These are phyloP conservation scores for Hygrophorus russula DNA, from an alignment of 768 basidiomycete species.

Conservation along the genomic window DNA sequence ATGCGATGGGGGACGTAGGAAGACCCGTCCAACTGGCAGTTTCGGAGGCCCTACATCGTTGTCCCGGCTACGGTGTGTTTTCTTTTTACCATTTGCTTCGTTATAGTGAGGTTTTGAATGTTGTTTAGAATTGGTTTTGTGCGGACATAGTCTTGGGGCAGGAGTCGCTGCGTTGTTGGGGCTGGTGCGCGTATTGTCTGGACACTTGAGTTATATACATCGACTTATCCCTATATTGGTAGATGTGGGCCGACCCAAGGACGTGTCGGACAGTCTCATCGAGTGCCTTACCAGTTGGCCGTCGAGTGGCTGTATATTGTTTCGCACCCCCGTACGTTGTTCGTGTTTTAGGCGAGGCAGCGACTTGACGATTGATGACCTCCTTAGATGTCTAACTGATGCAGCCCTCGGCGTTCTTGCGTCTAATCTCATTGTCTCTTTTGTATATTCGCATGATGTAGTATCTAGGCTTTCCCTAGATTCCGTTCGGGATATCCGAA, in stretches of 20 bases:
- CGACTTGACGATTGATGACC: background rate
- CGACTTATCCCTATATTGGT: constrained; percentile 5
- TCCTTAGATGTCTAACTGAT: constrained; percentile 48
- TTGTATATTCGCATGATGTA: constrained; percentile 76
- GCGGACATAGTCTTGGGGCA: constrained; percentile 78
- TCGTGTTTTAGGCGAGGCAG: background rate
- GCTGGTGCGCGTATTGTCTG: constrained; percentile 33
- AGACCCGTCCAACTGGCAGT: constrained; percentile 73
- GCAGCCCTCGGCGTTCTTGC: constrained; percentile 48
- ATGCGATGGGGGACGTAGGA: constrained; percentile 64
- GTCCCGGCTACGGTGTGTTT: constrained; percentile 60
- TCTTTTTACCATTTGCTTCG: constrained; percentile 2
- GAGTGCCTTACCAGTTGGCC: constrained; percentile 57
- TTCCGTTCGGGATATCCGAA: constrained; percentile 62
- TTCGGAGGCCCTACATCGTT: constrained; percentile 52
- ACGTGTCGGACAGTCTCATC: constrained; percentile 61
- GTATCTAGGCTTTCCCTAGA: constrained; percentile 72
- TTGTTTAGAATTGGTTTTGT: constrained; percentile 52
- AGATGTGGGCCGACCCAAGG: constrained; percentile 83
- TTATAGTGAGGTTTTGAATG: background rate
- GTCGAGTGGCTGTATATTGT: constrained; percentile 64
- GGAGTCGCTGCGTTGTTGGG: constrained; percentile 70
- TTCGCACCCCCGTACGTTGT: constrained; percentile 66
- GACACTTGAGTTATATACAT: background rate
- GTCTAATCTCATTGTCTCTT: constrained; percentile 56